Base-by-base conservation (phyloP, 306 rosid species). In the Rosa lucieae region DNA sequence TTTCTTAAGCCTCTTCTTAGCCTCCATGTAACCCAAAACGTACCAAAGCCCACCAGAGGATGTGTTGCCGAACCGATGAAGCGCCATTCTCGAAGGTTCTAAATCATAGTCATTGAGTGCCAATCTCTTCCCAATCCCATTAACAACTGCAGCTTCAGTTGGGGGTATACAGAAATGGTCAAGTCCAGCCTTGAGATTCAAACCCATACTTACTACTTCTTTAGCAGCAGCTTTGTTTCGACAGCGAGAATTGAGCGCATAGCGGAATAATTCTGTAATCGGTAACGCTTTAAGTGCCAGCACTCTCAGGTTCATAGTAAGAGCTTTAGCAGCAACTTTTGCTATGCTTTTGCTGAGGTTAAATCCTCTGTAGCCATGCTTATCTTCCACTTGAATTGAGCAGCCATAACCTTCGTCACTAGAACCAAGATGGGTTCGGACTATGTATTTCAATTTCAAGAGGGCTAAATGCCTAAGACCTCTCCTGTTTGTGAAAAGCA, bases 21-120 rank as follows among this genome's bases (percentile, higher is more conserved):
- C 93, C 70, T 94, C 98, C 98, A 94, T 90, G 86, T 92, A 94
- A 4, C 98, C 96, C 68, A 92, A 74, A 62, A 92, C 98, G 39
- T 94, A 94, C 98, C 98, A 94, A 9, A 92, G 87, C 0, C 98
- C 97, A 23, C 94, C 97, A 1, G 98, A 90, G 2, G 97, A 92
- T 0, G 97, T 94, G 86, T 94, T 94, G 0, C 98, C 98, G 85
- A 94, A 94, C 0, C 96, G 77, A 46, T 94, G 94, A 39, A 94
- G 97, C 1, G 98, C 94, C 98, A 89, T 94, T 75, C 94, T 84
- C 0, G 90, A 75, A 1, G 98, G 98, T 70, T 94, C 98, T 0
- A 92, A 83, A 73, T 94, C 98, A 53, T 90, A 77, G 1, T 90
- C 97, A 56, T 42, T 88, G 1, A 94, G 79, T 32, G 83, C 88